Percentiles rank a stretch among this genome's conserved stretches.
phyloP scores from a whole-genome alignment of 164 flowering plant genomes.

The Annona cherimola region DNA sequence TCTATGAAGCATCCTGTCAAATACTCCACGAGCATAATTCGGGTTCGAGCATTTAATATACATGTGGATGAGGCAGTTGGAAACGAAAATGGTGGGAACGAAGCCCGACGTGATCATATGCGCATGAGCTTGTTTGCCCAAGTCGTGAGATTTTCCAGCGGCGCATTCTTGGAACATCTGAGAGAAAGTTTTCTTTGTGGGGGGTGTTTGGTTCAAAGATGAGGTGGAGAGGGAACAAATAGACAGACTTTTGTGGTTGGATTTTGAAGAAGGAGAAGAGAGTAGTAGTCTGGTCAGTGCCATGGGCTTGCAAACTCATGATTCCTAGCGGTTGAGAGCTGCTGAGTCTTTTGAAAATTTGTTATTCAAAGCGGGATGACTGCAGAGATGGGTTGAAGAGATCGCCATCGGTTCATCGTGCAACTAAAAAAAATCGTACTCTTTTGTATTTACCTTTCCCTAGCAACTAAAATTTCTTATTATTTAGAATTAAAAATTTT shows the following conservation, averaged over 20 bases:
- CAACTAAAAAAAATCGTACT: no score
- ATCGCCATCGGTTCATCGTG: no score
- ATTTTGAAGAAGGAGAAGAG: constrained; percentile 2
- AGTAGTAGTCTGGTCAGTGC: constrained; percentile 8
- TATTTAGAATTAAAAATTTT: no score
- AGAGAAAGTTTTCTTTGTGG: constrained; percentile 41
- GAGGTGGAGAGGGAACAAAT: constrained; percentile 14
- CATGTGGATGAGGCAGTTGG: constrained; percentile 68
- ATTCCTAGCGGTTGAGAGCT: constrained; percentile 13
- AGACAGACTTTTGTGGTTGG: constrained; percentile 7
- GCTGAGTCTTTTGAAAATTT: not conserved
- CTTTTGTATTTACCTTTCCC: no score
- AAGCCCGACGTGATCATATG: constrained; percentile 64
- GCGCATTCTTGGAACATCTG: constrained; percentile 59
- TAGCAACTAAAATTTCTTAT: no score
- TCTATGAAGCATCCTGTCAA: constrained; percentile 49
- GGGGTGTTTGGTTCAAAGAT: constrained; percentile 8
- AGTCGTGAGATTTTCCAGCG: constrained; percentile 16
- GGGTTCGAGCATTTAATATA: constrained; percentile 46
- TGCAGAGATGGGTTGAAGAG: not conserved
- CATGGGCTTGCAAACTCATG: constrained; percentile 24
- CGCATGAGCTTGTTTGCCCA: constrained; percentile 66
- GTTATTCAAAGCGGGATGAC: not conserved
- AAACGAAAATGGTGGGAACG: constrained; percentile 52
- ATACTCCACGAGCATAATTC: constrained; percentile 49